A percentile compares a stretch with the other conserved stretches of the same genome.
phyloP scores from a whole-genome alignment of 192 early-diverging fungal species.

The Coemansia sp. region DNA sequence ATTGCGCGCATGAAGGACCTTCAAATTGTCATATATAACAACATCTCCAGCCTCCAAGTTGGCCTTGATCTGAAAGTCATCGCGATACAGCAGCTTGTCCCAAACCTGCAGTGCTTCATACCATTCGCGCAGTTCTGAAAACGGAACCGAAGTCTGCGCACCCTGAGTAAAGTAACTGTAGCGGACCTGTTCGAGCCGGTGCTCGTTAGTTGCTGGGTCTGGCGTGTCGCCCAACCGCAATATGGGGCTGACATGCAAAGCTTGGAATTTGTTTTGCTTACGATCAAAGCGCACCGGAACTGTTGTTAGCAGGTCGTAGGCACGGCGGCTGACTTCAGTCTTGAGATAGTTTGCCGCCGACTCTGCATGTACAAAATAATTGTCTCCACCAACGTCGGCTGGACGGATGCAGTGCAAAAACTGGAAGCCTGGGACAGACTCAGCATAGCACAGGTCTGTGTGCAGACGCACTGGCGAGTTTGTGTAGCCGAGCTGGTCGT shows the following conservation, averaged over 20 bases:
- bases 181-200: slow-evolving; percentile 40
- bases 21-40: slow-evolving; percentile 54
- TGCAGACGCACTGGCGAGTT: slow-evolving; percentile 51
- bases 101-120: slow-evolving; percentile 51
- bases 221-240: slow-evolving; percentile 31
- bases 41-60: slow-evolving; percentile 44
- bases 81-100: slow-evolving; percentile 52
- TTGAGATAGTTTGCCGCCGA: slow-evolving; percentile 55
- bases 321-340: slow-evolving; percentile 47
- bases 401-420: slow-evolving; percentile 56
- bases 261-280: slow-evolving; percentile 53
- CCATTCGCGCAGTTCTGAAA: slow-evolving; percentile 51
- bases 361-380: slow-evolving; percentile 56
- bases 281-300: slow-evolving; percentile 54
- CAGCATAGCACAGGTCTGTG: slow-evolving; percentile 50
- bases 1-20: slow-evolving; percentile 55
- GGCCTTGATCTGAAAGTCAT: slow-evolving; percentile 53
- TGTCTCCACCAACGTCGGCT: slow-evolving; percentile 50
- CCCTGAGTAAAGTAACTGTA: slow-evolving; percentile 57
- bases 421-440: slow-evolving; percentile 49
- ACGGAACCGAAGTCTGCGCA: slow-evolving; percentile 42
- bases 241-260: slow-evolving; percentile 38
- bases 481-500: slow-evolving; percentile 56
- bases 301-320: slow-evolving; percentile 52
- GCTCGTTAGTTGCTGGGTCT: slow-evolving; percentile 26